Evolutionary conservation across 192 early-diverging fungal species (phyloP), one percentile per base, ranked within the genome.

Genomic region (Coemansia sp.): DNA sequence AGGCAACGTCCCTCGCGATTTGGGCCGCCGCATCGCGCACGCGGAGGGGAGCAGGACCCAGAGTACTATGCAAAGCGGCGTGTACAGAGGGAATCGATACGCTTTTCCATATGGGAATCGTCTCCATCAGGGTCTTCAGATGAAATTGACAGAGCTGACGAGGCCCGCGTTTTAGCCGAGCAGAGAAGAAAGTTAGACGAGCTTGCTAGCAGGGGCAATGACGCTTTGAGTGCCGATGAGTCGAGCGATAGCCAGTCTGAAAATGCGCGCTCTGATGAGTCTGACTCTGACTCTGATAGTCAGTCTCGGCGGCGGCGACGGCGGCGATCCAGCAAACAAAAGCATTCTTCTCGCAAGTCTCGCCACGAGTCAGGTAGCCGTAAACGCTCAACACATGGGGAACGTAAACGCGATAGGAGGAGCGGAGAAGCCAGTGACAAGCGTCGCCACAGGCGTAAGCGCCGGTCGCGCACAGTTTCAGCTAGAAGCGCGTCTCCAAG

Each of bases 71-170:
- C 55, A 21, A 63, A 73, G 34, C 65, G 87, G 36, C 71, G 75
- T 23, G 71, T 64, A 0, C 63, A 86, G 45, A 73, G 86, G 6
- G 64, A 84, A 23, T 64, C 71, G 2, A 84, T 64, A 34, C 41
- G 71, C 23, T 79, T 84, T 43, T 84, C 85, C 0, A 85, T 89
- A 23, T 89, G 88, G 88, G 74, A 85, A 11, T 62, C 84, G 18
- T 86, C 88, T 1, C 88, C 86, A 14, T 83, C 88, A 0, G 77
- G 68, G 23, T 85, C 83, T 0, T 84, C 75, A 45, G 87, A 87
- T 26, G 83, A 87, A 16, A 52, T 69, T 0, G 82, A 87, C 46
- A 63, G 60, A 10, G 23, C 44, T 1, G 72, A 62, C 11, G 81
- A 84, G 18, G 76, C 74, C 9, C 61, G 51, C 4, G 49, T 84